These are phyloP conservation scores for Cryptosporidium sp. DNA, from an alignment of 169 alveolate genomes.

Conservation along the genomic window DNA sequence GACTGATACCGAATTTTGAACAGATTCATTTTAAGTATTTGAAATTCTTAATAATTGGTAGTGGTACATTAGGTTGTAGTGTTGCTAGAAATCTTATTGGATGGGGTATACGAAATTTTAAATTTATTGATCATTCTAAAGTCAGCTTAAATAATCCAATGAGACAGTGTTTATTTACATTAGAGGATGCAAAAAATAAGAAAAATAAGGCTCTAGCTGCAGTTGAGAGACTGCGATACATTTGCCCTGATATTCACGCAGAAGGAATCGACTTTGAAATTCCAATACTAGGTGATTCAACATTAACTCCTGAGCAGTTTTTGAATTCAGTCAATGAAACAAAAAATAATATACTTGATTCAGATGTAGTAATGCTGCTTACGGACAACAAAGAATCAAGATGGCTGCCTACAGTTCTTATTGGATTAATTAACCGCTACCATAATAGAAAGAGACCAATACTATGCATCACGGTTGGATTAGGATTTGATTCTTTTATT, in stretches of 20 bases:
- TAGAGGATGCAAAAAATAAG: conserved; percentile 84
- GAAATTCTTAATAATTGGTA: conserved; percentile 86
- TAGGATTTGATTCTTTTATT: conserved; percentile 91
- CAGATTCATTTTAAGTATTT: conserved; percentile 79
- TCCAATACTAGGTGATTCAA: conserved; percentile 92
- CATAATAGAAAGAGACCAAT: conserved; percentile 61
- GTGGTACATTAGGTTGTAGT: conserved; percentile 84
- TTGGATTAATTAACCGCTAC: conserved; percentile 78
- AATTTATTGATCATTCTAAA: conserved; percentile 89
- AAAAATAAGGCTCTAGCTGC: conserved; percentile 86
- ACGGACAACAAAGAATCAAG: conserved; percentile 91
- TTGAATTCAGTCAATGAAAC: conserved; percentile 1
- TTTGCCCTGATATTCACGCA: conserved; percentile 86
- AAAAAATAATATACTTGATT: conserved; percentile 3
- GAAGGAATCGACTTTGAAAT: conserved; percentile 83
- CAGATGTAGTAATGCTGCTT: conserved; percentile 85
- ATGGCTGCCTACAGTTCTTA: conserved; percentile 89
- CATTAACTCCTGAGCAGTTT: conserved; percentile 79
- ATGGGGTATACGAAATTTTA: conserved; percentile 90
- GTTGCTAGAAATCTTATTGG: conserved; percentile 87
- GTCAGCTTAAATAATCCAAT: conserved; percentile 90
- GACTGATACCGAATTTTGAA: conserved; percentile 86
- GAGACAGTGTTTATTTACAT: conserved; percentile 88
- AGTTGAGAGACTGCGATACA: conserved; percentile 85
- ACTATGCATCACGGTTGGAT: conserved; percentile 88